These are phyloP conservation scores for Rhizopogon vulgaris DNA, from an alignment of 768 basidiomycete genomes.

Conservation along the genomic window DNA sequence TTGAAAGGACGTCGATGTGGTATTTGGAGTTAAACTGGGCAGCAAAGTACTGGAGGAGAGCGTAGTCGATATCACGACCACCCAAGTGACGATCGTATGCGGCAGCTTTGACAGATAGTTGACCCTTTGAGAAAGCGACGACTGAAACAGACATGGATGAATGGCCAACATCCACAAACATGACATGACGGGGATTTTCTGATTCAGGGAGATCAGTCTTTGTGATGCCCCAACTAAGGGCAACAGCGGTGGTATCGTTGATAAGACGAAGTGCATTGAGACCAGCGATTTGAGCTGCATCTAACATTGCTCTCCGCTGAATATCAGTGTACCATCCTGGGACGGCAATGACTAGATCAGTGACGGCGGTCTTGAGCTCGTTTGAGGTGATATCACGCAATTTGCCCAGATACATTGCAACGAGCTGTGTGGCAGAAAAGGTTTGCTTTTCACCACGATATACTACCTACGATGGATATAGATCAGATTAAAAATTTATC, in stretches of 20 bases:
- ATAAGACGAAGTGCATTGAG: slow-evolving; percentile 91
- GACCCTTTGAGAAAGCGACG: slow-evolving; percentile 91
- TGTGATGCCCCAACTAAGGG: slow-evolving; percentile 97
- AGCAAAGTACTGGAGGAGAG: slow-evolving; percentile 84
- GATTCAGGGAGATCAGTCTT: slow-evolving; percentile 91
- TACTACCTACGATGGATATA: slow-evolving; percentile 52
- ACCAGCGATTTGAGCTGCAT: slow-evolving; percentile 85
- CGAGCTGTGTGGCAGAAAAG: slow-evolving; percentile 88
- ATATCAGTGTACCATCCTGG: slow-evolving; percentile 96
- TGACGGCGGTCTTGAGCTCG: slow-evolving; percentile 83
- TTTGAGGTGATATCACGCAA: slow-evolving; percentile 78
- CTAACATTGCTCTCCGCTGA: slow-evolving; percentile 85
- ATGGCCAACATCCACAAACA: slow-evolving; percentile 95
- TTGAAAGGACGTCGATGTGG: slow-evolving; percentile 92
- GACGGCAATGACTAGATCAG: slow-evolving; percentile 92
- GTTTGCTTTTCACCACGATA: slow-evolving; percentile 76
- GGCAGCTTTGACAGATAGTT: slow-evolving; percentile 78
- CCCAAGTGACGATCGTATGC: slow-evolving; percentile 93
- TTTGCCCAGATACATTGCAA: slow-evolving; percentile 87
- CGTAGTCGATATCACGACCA: slow-evolving; percentile 93
- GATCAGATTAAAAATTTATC: slow-evolving; percentile 10
- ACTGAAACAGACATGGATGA: slow-evolving; percentile 82
- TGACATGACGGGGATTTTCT: slow-evolving; percentile 79
- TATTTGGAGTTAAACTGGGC: slow-evolving; percentile 93
- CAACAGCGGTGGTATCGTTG: slow-evolving; percentile 94